A percentile compares a stretch with the other conserved stretches of the same genome.
These are phyloP conservation scores for Salvia splendens DNA, from an alignment of 257 asterid species.

Conservation along the genomic window DNA sequence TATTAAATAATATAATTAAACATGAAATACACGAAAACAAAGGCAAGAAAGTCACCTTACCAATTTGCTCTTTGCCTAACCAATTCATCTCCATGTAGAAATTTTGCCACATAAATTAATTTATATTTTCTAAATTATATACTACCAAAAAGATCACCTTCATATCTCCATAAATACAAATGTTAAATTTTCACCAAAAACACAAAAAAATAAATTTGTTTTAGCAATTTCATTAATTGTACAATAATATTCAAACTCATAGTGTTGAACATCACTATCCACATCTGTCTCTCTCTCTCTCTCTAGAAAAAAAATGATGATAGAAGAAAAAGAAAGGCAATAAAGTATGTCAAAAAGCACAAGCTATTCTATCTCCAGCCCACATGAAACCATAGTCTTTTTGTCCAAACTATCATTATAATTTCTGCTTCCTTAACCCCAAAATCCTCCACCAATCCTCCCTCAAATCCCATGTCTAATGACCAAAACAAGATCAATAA, in stretches of 20 bases:
- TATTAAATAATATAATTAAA: too few relatives aligned
- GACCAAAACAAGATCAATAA: conserved; percentile 30
- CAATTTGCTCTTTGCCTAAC: too few relatives aligned
- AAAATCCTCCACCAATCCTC: neutral
- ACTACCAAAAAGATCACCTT: too few relatives aligned
- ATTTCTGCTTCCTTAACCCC: conserved; percentile 18
- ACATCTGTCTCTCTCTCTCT: conserved; percentile 27
- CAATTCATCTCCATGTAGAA: too few relatives aligned
- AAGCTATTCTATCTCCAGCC: conserved; percentile 33
- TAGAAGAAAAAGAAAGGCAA: conserved; percentile 27
- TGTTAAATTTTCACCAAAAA: too few relatives aligned
- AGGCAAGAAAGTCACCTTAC: too few relatives aligned
- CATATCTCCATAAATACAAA: too few relatives aligned
- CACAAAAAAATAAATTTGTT: too few relatives aligned
- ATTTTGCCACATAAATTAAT: neutral
- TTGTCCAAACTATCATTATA: conserved; percentile 21
- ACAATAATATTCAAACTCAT: neutral
- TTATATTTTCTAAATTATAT: neutral
- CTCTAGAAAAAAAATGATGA: conserved; percentile 28
- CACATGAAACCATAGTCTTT: conserved; percentile 36
- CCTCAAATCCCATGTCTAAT: conserved; percentile 48
- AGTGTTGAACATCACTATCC: conserved; percentile 31
- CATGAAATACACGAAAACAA: too few relatives aligned
- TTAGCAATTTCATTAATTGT: too few relatives aligned
- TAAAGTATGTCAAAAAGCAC: conserved; percentile 40